Percentiles rank a stretch among this genome's conserved stretches.
Conservation (phyloP, 495 filamentous ascomycete genomes). For the Talaromyces stipitatus region DNA sequence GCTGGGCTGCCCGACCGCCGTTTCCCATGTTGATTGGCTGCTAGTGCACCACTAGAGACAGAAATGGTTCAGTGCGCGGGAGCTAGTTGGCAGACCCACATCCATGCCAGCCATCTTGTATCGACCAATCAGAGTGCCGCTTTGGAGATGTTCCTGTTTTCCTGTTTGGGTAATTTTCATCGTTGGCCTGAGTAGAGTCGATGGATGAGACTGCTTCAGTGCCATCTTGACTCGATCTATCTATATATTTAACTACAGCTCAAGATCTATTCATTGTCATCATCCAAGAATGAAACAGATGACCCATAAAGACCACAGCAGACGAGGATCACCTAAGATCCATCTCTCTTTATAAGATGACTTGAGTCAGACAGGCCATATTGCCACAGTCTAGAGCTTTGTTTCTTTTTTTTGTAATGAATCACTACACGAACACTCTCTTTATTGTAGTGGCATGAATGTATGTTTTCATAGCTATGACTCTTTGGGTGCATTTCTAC, state of each 20-base stretch:
- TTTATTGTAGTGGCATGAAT: background rate
- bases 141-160: background rate
- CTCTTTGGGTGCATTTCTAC: too few species aligned
- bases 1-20: background rate
- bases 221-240: too few species aligned
- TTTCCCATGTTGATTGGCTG: background rate
- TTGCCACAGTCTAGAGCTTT: background rate
- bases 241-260: too few species aligned
- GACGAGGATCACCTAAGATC: background rate
- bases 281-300: background rate
- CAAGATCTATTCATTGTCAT: background rate
- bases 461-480: background rate
- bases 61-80: background rate
- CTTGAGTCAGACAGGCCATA: background rate
- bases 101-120: background rate
- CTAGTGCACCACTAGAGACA: fast-evolving
- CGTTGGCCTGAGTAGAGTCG: too few species aligned
- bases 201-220: too few species aligned
- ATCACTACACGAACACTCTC: background rate
- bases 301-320: background rate
- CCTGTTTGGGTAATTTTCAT: background rate
- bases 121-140: background rate
- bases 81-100: background rate
- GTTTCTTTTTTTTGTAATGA: background rate
- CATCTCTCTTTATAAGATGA: background rate